Evolutionary conservation across 2,329 filamentous ascomycete species (phyloP).

Genomic region (Venturia asperata): DNA sequence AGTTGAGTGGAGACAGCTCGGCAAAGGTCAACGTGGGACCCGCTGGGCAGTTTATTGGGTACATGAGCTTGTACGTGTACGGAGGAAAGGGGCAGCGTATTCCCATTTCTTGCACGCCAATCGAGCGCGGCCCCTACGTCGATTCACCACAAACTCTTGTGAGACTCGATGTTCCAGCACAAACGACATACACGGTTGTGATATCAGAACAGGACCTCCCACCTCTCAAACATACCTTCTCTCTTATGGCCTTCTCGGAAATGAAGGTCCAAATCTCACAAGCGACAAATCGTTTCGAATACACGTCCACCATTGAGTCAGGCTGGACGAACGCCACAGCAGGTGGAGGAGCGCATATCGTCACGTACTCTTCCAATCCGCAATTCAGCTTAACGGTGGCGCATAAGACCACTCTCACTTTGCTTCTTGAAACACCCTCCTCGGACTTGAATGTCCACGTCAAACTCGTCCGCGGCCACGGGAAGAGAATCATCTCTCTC

Average conservation of each 20-base stretch:
- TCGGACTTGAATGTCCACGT: slow-evolving; percentile 71
- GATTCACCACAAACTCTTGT: slow-evolving; percentile 90
- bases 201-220: slow-evolving; percentile 74
- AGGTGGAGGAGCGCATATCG: slow-evolving; percentile 72
- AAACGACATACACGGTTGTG: slow-evolving; percentile 54
- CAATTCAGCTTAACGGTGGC: slow-evolving; percentile 66
- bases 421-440: slow-evolving; percentile 64
- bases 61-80: slow-evolving; percentile 82
- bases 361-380: slow-evolving; percentile 76
- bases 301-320: slow-evolving; percentile 53
- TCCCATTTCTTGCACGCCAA: slow-evolving; percentile 62
- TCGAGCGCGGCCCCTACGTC: slow-evolving; percentile 76
- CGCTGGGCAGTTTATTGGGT: slow-evolving; percentile 50
- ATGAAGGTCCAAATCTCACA: slow-evolving; percentile 53
- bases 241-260: slow-evolving; percentile 73
- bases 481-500: slow-evolving; percentile 63
- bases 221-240: slow-evolving; percentile 70
- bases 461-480: slow-evolving; percentile 71
- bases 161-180: slow-evolving; percentile 55
- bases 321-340: slow-evolving; percentile 73
- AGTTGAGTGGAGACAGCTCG: not conserved
- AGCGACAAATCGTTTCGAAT: slow-evolving; percentile 54
- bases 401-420: slow-evolving; percentile 54
- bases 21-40: slow-evolving; percentile 18
- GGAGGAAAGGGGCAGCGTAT: slow-evolving; percentile 63